Base-by-base conservation (phyloP, 2,329 filamentous ascomycete genomes). In the Fusarium secorum region DNA sequence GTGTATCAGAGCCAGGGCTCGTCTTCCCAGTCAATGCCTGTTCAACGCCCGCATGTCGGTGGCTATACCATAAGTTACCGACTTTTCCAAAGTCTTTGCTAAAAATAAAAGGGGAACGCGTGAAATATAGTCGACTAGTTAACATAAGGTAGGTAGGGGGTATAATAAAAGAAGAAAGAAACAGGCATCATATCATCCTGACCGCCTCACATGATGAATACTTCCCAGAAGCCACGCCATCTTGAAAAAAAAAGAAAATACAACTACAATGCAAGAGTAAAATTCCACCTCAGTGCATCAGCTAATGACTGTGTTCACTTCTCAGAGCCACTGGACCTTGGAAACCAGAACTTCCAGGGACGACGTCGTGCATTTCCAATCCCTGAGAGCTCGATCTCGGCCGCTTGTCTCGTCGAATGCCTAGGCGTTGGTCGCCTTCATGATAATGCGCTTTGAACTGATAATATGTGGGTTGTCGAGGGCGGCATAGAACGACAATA, bases 391-490 rank as follows among this genome's bases (percentile, higher is more conserved):
- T 85, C 81, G 79, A 89, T 83, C 79, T 86, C 78, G 76, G 76
- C 13, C 79, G 73, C 58, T 78, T 77, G 26, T 76, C 76, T 32
- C 76, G 75, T 44, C 77, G 77, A 28, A 86, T 83, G 10, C 91
- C 93, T 66, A 98, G 89, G 30, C 96, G 89, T 81, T 97, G 93
- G 79, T 98, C 96, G 11, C 96, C 96, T 68, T 90, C 86, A 69
- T 89, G 83, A 75, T 96, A 95, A 58, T 84, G 83, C 45, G 84
- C 84, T 83, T 97, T 98, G 85, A 98, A 97, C 67, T 89, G 88
- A 77, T 98, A 89, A 79, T 98, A 98, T 0, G 93, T 95, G 11
- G 95, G 95, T 24, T 94, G 90, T 24, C 95, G 88, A 17, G 96
- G 95, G 52, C 95, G 90, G 73, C 90, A 91, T 53, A 98, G 85